Conservation (phyloP, 2,329 filamentous ascomycete species). For the Colletotrichum sp. region DNA sequence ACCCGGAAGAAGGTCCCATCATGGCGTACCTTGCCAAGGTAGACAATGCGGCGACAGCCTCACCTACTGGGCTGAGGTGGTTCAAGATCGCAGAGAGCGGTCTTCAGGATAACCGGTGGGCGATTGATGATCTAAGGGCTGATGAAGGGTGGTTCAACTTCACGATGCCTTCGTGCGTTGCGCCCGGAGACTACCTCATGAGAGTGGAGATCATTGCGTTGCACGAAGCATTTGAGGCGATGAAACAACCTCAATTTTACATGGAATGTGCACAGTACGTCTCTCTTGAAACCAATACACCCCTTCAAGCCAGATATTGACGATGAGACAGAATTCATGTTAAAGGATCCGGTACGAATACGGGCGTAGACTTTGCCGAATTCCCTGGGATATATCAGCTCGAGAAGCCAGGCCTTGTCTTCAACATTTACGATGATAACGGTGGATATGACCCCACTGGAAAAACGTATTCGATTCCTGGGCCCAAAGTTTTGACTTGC, state of each 20-base stretch:
- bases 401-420: slow-evolving; percentile 36
- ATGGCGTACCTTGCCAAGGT: slow-evolving; percentile 55
- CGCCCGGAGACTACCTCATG: slow-evolving; percentile 46
- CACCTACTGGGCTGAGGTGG: slow-evolving; percentile 43
- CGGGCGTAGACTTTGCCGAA: slow-evolving; percentile 29
- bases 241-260: slow-evolving; percentile 27
- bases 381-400: slow-evolving; percentile 40
- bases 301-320: not conserved
- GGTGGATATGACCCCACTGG: slow-evolving; percentile 25
- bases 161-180: slow-evolving; percentile 40
- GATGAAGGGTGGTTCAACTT: slow-evolving; percentile 35
- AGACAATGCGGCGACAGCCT: slow-evolving; percentile 45
- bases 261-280: slow-evolving; percentile 24
- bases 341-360: slow-evolving; percentile 30
- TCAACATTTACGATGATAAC: slow-evolving; percentile 33
- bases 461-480: slow-evolving; percentile 38
- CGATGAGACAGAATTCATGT: slow-evolving; percentile 37
- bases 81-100: slow-evolving; percentile 56
- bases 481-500: slow-evolving; percentile 22
- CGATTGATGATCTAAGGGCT: slow-evolving; percentile 26
- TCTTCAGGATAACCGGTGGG: slow-evolving; percentile 29
- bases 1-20: slow-evolving; percentile 42
- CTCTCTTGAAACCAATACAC: slow-evolving; percentile 13
- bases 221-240: slow-evolving; percentile 31
- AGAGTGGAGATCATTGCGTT: slow-evolving; percentile 46